A percentile compares a stretch with the other conserved stretches of the same genome.
These are phyloP conservation scores for Pythium biforme DNA, from an alignment of 352 stramenopile genomes.

Conservation along the genomic window DNA sequence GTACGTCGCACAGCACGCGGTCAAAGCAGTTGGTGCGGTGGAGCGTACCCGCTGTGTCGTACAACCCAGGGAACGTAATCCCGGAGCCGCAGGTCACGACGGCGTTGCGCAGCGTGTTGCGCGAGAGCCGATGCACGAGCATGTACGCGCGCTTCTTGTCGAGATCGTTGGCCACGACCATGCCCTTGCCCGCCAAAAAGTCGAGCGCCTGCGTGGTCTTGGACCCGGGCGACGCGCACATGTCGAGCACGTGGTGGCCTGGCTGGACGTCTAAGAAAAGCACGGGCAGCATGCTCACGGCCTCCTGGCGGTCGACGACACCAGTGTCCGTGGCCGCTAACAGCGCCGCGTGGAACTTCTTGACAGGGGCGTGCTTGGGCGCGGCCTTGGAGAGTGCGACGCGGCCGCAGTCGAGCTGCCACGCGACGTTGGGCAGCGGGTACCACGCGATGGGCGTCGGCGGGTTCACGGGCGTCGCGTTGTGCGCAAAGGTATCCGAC, in stretches of 20 bases:
- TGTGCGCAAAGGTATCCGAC: constrained; percentile 47
- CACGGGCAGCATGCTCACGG: constrained; percentile 98
- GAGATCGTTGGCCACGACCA: constrained; percentile 96
- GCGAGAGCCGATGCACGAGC: constrained; percentile 93
- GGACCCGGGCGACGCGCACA: constrained; percentile 96
- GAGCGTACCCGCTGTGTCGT: constrained; percentile 35
- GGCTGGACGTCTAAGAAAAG: constrained; percentile 94
- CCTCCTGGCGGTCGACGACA: constrained; percentile 96
- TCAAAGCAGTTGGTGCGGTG: constrained; percentile 93
- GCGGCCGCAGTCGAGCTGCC: constrained; percentile 81
- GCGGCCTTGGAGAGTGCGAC: constrained; percentile 81
- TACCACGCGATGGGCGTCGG: constrained; percentile 79
- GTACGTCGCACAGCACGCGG: constrained; percentile 97
- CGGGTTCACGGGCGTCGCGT: constrained; percentile 55
- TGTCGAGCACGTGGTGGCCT: constrained; percentile 79
- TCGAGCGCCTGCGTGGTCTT: constrained; percentile 99
- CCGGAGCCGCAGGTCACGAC: constrained; percentile 94
- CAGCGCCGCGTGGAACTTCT: constrained; percentile 92
- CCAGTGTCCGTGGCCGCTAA: constrained; percentile 91
- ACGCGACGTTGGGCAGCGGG: constrained; percentile 70
- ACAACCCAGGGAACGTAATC: constrained; percentile 92
- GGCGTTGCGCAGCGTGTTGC: constrained; percentile 76
- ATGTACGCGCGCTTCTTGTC: constrained; percentile 98
- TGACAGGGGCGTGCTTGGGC: constrained; percentile 76
- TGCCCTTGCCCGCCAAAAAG: constrained; percentile 59